These are phyloP conservation scores for Eleusine coracana DNA, from an alignment of 176 grass and related monocot species.

Conservation along the genomic window DNA sequence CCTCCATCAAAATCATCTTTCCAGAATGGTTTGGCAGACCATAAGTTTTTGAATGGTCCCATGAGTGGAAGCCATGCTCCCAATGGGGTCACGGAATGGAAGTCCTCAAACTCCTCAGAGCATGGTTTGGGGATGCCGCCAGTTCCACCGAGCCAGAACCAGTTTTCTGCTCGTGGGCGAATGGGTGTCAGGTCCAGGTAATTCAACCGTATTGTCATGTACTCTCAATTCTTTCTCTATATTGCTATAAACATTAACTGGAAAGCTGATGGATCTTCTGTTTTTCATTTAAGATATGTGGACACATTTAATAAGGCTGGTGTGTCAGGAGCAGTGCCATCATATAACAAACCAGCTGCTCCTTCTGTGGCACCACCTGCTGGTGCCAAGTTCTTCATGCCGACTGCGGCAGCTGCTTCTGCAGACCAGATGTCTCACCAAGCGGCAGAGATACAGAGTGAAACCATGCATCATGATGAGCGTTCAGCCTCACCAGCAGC, in stretches of 20 bases:
- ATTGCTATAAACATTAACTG: conserved; percentile 17
- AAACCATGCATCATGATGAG: conserved; percentile 48
- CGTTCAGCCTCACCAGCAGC: conserved; percentile 47
- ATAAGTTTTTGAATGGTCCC: conserved; percentile 66
- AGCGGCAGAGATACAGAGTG: conserved; percentile 45
- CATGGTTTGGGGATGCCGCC: conserved; percentile 72
- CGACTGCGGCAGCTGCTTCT: conserved; percentile 36
- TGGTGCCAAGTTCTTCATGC: conserved; percentile 84
- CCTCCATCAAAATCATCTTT: conserved; percentile 73
- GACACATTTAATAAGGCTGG: conserved; percentile 94
- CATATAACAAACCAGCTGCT: conserved; percentile 68
- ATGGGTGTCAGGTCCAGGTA: conserved; percentile 92
- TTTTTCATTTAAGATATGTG: conserved; percentile 66
- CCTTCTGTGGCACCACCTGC: conserved; percentile 54
- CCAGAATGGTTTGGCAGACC: conserved; percentile 67
- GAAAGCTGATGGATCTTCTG: conserved; percentile 16
- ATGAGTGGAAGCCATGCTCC: conserved; percentile 43
- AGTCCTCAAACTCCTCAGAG: conserved; percentile 48
- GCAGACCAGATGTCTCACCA: conserved; percentile 49
- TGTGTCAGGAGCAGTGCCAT: conserved; percentile 42
- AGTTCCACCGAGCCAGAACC: conserved; percentile 84
- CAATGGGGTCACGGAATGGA: conserved; percentile 47
- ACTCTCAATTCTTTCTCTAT: conserved; percentile 16
- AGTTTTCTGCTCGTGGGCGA: conserved; percentile 85
- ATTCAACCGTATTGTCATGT: neutral